Base-by-base conservation (phyloP, 805 yeast genomes). In the Blastobotrys chiropterorum region DNA sequence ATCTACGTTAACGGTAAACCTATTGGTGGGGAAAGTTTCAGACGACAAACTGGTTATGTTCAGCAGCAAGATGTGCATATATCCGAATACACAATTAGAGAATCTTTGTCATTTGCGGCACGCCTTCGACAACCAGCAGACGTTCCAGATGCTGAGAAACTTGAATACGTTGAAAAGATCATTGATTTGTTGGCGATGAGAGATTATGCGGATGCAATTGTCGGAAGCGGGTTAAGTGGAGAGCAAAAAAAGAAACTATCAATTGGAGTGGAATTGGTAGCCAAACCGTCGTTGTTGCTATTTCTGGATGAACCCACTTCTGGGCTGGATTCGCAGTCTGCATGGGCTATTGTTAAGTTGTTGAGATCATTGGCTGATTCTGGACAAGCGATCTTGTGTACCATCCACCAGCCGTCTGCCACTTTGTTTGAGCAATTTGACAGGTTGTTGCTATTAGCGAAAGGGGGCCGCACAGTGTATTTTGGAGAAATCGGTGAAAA, bases 31-130 rank as follows among this genome's bases (percentile, higher is more conserved):
- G 68, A 75, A 44, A 81, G 89, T 34, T 46, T 46, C 77, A 83
- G 82, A 66, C 77, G 90, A 65, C 76, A 85, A 2, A 84, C 41
- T n/a, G 92, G 92, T 51, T 84, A 83, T 62, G 87, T 81, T 44
- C 86, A 84, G 67, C 90, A 84, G 67, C 88, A 83, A 62, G 90
- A 84, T 72, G 69, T 83, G 56, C 90, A 84, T 64, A 70, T 83
- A 63, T 74, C 78, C 34, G 77, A 81, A 39, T 70, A 80, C 17
- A 82, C 90, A 38, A 89, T 84, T 14, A 77, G 88, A 57, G 90
- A 84, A 67, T 81, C 90, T 2, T 72, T 84, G 57, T 69, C 73
- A 47, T 85, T 83, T 65, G 78, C 88, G 38, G 90, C 90, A n/a
- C 71, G 76, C 54, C 71, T 84, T 60, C 79, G 90, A 69, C 87